phyloP scores from a whole-genome alignment of 2,329 filamentous ascomycete genomes.

The Colletotrichum liaoningense region DNA sequence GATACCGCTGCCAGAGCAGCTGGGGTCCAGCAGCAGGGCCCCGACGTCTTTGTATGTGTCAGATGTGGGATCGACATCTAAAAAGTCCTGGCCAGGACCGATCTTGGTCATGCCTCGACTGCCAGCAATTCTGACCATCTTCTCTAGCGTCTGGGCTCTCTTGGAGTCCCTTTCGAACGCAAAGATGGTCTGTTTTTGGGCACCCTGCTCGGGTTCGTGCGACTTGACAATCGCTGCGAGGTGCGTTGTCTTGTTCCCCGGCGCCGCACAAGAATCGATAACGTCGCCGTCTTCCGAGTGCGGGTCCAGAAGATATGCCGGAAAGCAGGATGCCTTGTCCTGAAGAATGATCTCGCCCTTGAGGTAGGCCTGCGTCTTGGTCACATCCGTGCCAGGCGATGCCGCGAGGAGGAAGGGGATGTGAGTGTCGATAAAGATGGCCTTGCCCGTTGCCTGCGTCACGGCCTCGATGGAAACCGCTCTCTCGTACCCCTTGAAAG shows the following conservation, averaged over 20 bases:
- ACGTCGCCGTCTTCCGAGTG: constrained; percentile 76
- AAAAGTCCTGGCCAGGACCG: constrained; percentile 82
- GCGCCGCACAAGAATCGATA: constrained; percentile 94
- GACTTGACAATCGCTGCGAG: constrained; percentile 78
- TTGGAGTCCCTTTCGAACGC: constrained; percentile 83
- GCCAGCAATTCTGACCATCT: constrained; percentile 86
- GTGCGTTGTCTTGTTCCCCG: constrained; percentile 98
- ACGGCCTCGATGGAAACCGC: constrained; percentile 69
- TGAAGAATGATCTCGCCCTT: constrained; percentile 87
- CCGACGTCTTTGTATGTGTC: constrained; percentile 76
- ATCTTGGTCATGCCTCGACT: constrained; percentile 75
- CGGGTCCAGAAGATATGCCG: constrained; percentile 86
- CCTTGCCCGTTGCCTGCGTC: constrained; percentile 57
- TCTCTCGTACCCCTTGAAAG: constrained; percentile 74
- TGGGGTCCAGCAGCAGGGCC: constrained; percentile 88
- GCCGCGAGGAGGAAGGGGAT: constrained; percentile 88
- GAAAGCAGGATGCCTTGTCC: constrained; percentile 97
- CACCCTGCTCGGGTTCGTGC: constrained; percentile 50
- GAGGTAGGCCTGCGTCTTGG: constrained; percentile 78
- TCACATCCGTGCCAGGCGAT: constrained; percentile 77
- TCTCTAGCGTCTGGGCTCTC: constrained; percentile 80
- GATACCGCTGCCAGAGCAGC: constrained; percentile 96
- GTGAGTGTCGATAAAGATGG: constrained; percentile 80
- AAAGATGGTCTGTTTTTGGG: constrained; percentile 65
- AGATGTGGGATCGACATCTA: constrained; percentile 76